These are phyloP conservation scores for Candida orba DNA, from an alignment of 805 yeast genomes.

Conservation along the genomic window DNA sequence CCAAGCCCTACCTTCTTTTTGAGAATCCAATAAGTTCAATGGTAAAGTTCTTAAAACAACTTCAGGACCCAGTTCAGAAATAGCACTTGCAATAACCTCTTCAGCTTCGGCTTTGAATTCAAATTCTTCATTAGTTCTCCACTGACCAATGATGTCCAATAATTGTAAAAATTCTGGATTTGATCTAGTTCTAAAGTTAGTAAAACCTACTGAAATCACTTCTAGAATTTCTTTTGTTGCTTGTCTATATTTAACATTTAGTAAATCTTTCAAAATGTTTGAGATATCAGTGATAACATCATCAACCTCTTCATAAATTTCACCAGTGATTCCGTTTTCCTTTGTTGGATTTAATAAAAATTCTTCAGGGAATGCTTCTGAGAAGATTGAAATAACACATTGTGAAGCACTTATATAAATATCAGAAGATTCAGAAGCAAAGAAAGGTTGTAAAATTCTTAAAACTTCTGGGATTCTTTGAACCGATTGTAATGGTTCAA, in stretches of 20 bases:
- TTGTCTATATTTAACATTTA: conserved; percentile 67
- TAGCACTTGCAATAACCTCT: conserved; percentile 69
- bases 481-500: conserved; percentile 46
- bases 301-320: conserved; percentile 50
- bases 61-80: conserved; percentile 81
- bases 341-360: conserved; percentile 42
- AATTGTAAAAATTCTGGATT: conserved; percentile 65
- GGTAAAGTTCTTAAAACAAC: conserved; percentile 70
- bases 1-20: conserved; percentile 89
- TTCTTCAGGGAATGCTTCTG: conserved; percentile 57
- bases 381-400: conserved; percentile 73
- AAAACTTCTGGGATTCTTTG: conserved; percentile 50
- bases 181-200: conserved; percentile 54
- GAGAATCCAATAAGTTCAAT: conserved; percentile 54
- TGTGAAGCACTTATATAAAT: conserved; percentile 76
- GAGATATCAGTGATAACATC: conserved; percentile 45
- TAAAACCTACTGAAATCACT: conserved; percentile 53
- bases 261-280: conserved; percentile 47
- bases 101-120: conserved; percentile 75
- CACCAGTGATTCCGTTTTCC: conserved; percentile 32
- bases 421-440: conserved; percentile 56
- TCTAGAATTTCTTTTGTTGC: conserved; percentile 72
- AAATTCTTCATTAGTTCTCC: conserved; percentile 71
- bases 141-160: conserved; percentile 68
- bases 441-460: conserved; percentile 51